Conservation (phyloP, 2,329 filamentous ascomycete genomes). For the Ascocoryne sarcoides region DNA sequence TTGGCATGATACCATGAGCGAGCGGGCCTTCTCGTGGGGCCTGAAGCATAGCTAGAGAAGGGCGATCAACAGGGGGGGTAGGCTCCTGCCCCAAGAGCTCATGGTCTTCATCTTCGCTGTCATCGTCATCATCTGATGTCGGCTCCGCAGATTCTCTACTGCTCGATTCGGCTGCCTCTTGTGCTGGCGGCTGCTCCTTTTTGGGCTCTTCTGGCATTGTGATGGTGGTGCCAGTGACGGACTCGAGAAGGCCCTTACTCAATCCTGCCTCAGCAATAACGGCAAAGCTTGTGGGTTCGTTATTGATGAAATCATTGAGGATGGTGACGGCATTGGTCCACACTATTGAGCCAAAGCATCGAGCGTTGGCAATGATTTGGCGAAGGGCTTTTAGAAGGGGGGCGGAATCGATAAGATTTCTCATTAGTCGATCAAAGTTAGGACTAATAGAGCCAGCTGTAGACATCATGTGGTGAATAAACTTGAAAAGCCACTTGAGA, state of each 20-base stretch:
- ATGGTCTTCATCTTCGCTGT: conserved; percentile 31
- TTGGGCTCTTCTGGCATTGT: conserved; percentile 26
- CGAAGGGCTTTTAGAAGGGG: conserved; percentile 72
- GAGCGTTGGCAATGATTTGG: conserved; percentile 70
- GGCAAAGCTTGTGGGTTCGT: conserved; percentile 94
- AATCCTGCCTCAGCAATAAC: conserved; percentile 92
- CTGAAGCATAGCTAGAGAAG: conserved; percentile 41
- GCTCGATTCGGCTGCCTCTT: conserved; percentile 25
- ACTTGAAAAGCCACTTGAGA: conserved; percentile 88
- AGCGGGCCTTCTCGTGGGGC: conserved; percentile 36
- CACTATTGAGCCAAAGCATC: conserved; percentile 79
- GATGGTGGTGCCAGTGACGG: conserved; percentile 52
- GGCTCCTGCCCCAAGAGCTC: too few species aligned
- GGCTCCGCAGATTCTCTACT: conserved; percentile 9
- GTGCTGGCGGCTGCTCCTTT: conserved; percentile 9
- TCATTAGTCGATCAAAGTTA: conserved; percentile 80
- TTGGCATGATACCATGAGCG: conserved; percentile 72
- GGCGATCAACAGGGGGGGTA: conserved; percentile 42
- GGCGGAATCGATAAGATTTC: conserved; percentile 91
- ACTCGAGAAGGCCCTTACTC: conserved; percentile 75
- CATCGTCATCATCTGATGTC: conserved; percentile 24
- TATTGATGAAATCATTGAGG: conserved; percentile 93
- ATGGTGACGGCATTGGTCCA: conserved; percentile 94
- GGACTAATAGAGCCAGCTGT: conserved; percentile 61
- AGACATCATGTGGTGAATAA: conserved; percentile 90